Base-by-base conservation (phyloP, 176 grass and related monocot genomes). In the Zoysia japonica region DNA sequence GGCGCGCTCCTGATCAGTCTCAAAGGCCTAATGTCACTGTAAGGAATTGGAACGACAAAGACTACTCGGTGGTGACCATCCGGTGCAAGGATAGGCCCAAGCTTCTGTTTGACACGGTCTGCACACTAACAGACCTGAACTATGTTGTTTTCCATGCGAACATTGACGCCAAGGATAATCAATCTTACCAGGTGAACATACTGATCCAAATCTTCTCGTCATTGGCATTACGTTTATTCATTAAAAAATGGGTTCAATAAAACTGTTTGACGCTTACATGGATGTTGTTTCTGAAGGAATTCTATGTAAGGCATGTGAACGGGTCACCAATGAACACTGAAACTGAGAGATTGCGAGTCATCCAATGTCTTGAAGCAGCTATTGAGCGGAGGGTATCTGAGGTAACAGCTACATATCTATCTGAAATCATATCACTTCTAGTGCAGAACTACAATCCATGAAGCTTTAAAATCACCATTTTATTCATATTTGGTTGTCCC, bases 91-190 rank as follows among this genome's bases (percentile, higher is more conserved):
- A 96, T 76, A 75, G 93, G 48, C 35, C 93, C 0, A 96, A 96
- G 50, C 93, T 96, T 88, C 82, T 92, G n/a, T 96, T 96, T 16
- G 93, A 96, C 9, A 96, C 93, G 6, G 89, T 96, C 63, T 96
- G 93, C 82, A 96, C 93, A 38, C 76, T 96, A 51, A 96, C 93
- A 3, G 93, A 96, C 43, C 67, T 96, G 67, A 69, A 75, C 2
- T 96, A 96, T 78, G 93, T 92, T 70, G 90, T 96, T 61, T 96
- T 92, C 85, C 93, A 92, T 64, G 93, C 89, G 5, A 96, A 78
- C 78, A 91, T 96, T 48, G 89, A 96, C 19, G 90, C 93, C 74
- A 78, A 68, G 51, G 67, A 84, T 43, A 52, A 78, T 47, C 84
- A 90, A 74, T 85, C 93, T 66, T 96, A 92, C 82, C 93, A 92